Percentiles rank a stretch among this genome's conserved stretches.
Conservation (phyloP, 2,329 filamentous ascomycete species). For the Fusarium agapanthi region DNA sequence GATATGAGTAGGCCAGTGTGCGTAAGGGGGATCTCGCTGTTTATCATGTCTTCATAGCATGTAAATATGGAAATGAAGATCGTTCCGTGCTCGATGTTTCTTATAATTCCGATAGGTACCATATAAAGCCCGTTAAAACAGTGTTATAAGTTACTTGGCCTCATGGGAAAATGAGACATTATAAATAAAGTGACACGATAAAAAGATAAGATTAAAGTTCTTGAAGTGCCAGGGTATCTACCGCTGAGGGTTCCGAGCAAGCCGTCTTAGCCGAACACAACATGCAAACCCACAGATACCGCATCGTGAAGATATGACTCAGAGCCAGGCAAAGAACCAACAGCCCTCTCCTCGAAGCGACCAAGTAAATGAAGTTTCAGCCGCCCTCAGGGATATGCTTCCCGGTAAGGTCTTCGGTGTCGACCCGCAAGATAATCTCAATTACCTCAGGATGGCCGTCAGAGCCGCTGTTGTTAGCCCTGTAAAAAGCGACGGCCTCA, state of each 20-base stretch:
- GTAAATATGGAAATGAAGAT: accelerated
- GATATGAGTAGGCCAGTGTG: no score
- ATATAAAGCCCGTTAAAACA: no score
- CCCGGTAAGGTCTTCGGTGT: background rate
- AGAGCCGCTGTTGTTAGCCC: background rate
- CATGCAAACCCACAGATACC: background rate
- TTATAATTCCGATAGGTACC: background rate
- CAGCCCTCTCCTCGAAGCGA: accelerated
- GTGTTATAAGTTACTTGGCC: accelerated
- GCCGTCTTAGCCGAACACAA: background rate
- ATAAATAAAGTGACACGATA: background rate
- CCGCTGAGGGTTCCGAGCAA: background rate
- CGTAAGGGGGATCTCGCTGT: accelerated
- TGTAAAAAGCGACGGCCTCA: background rate
- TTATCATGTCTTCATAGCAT: background rate
- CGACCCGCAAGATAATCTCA: background rate
- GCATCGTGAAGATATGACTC: no score
- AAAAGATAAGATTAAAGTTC: no score
- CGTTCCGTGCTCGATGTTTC: background rate
- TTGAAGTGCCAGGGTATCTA: background rate
- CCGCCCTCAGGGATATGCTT: accelerated
- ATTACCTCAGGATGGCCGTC: background rate
- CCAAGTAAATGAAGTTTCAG: background rate
- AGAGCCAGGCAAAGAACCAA: background rate
- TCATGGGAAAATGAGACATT: background rate